Conservation (phyloP, 208 protist species). For the Leishmania amazonensis region DNA sequence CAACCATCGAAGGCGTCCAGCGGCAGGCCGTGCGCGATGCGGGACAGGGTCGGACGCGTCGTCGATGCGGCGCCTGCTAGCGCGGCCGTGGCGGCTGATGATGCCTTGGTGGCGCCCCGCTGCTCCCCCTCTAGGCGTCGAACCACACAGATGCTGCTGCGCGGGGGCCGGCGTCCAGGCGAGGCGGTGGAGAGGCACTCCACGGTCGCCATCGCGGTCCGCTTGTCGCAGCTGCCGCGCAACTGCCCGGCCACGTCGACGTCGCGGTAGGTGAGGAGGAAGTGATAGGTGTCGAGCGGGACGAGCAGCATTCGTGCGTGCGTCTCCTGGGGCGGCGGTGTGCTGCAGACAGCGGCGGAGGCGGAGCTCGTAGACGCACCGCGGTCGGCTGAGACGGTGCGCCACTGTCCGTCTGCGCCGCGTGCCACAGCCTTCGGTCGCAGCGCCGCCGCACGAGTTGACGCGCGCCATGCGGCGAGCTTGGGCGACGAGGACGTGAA, state of each 20-base stretch:
- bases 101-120: not conserved
- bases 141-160: conserved; percentile 25
- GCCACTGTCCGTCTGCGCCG: conserved; percentile 5
- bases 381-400: not conserved
- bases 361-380: not conserved
- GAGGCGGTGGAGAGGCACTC: conserved; percentile 13
- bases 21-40: conserved; percentile 24
- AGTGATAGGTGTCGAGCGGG: conserved; percentile 32
- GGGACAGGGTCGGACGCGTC: conserved; percentile 18
- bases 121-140: conserved; percentile 25
- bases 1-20: conserved; percentile 32
- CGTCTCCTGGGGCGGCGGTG: not conserved
- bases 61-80: not conserved
- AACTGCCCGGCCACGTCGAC: not conserved
- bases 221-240: not conserved
- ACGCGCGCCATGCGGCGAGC: not conserved
- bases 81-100: not conserved
- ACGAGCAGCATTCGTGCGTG: conserved; percentile 10
- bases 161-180: conserved; percentile 22
- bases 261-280: conserved; percentile 21
- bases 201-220: conserved; percentile 1
- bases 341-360: not conserved
- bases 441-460: not conserved
- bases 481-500: conserved; percentile 15
- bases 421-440: not conserved